Evolutionary conservation across 148 eudicot genomes (phyloP), one percentile per base, ranked within the genome.

Genomic region (Chenopodium berlandieri): DNA sequence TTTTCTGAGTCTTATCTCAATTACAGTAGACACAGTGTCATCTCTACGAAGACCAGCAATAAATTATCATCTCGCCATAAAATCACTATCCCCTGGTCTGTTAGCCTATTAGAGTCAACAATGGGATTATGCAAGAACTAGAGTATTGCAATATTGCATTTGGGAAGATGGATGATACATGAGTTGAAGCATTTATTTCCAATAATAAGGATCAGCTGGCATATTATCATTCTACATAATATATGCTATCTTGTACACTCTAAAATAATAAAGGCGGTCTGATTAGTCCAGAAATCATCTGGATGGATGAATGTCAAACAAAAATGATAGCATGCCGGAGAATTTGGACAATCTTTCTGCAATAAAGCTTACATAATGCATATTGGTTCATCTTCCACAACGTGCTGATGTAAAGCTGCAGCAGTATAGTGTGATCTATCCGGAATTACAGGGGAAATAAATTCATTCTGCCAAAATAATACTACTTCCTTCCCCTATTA

Each of bases 401-500:
- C 20, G 40, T 52, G 40, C 30, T 74, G 60, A 74, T 14, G 47
- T 16, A 5, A 50, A 13, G 75, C 77, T 48, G 63, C 58, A 74
- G 13, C 48, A 46, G 7, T 46, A 47, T 47, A 11, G 60, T 48
- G n/a, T 50, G 63, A 52, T 25, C 34, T 12, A 73, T 60, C 31
- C 19, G n/a, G 63, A 48, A 75, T 73, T 75, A 27, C 32, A 10
- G 7, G 19, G 56, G 31, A 77, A 8, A 34, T 22, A 12, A 23
- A 40, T 13, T 37, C 73, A 30, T 32, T 19, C 9, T 48, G 68
- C 50, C 34, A 64, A 40, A 46, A 60, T 22, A 37, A 78, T 12
- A 81, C 90, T 94, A 94, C 86, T 89, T 94, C 86, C 87, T 89
- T 80, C 89, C 97, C 88, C 82, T 89, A 90, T 70, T 90, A 73